Evolutionary conservation across 2,329 filamentous ascomycete genomes (phyloP).

Genomic region (Fusarium humuli): DNA sequence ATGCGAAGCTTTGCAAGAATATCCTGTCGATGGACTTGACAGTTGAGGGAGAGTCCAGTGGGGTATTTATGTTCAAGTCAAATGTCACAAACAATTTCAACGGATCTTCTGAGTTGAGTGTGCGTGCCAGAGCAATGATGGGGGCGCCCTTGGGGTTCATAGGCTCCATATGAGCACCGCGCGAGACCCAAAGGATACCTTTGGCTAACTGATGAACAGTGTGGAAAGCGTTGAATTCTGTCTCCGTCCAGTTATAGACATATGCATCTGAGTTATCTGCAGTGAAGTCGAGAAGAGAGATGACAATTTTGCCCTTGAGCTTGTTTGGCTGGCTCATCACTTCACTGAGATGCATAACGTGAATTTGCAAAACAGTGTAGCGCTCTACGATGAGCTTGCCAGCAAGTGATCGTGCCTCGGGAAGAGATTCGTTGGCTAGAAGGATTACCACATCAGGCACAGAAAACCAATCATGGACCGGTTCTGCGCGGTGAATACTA

Average conservation of each 20-base stretch:
- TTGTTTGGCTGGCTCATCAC: slow-evolving; percentile 20
- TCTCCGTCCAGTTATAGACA: slow-evolving; percentile 55
- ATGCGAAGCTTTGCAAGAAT: slow-evolving; percentile 43
- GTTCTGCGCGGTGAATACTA: neutral
- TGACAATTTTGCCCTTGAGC: slow-evolving; percentile 49
- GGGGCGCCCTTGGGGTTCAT: slow-evolving; percentile 53
- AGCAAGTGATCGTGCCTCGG: slow-evolving; percentile 19
- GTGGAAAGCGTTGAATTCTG: slow-evolving; percentile 57
- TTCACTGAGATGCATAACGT: slow-evolving; percentile 13
- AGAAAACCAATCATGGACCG: neutral
- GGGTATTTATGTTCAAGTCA: slow-evolving; percentile 47
- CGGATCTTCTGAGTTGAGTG: slow-evolving; percentile 62
- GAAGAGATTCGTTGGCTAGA: slow-evolving; percentile 26
- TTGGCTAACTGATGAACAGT: slow-evolving; percentile 52
- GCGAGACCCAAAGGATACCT: slow-evolving; percentile 62
- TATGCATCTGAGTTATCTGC: slow-evolving; percentile 40
- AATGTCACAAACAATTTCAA: slow-evolving; percentile 57
- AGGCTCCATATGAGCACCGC: slow-evolving; percentile 54
- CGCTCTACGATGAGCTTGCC: slow-evolving; percentile 13
- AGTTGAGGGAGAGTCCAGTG: slow-evolving; percentile 2
- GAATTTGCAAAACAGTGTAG: slow-evolving; percentile 1
- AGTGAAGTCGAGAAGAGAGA: slow-evolving; percentile 62
- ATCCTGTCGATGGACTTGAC: slow-evolving; percentile 42
- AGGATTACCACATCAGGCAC: slow-evolving; percentile 30
- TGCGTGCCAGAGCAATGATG: slow-evolving; percentile 60